Evolutionary conservation across 768 basidiomycete genomes (phyloP).

Genomic region (Kwoniella pini): DNA sequence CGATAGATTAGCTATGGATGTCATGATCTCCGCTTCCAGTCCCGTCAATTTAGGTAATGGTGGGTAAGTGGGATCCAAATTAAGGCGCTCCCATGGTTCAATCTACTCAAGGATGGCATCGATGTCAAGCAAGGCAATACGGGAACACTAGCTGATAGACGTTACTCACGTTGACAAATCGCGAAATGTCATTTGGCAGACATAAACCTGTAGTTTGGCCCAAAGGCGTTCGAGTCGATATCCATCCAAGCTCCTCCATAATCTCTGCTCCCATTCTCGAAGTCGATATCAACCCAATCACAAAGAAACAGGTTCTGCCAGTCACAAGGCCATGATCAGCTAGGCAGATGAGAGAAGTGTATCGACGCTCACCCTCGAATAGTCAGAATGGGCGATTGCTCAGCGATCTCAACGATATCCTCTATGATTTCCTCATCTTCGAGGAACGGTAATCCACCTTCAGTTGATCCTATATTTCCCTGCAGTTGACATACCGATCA

Average conservation of each 20-base stretch:
- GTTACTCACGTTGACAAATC: slow-evolving; percentile 71
- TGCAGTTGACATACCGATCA: slow-evolving; percentile 49
- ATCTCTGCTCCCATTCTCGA: slow-evolving; percentile 91
- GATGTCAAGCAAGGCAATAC: too few species aligned
- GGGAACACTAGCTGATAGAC: neutral
- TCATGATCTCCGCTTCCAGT: slow-evolving; percentile 77
- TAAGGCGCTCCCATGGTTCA: slow-evolving; percentile 35
- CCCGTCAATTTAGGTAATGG: slow-evolving; percentile 56
- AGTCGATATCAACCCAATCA: slow-evolving; percentile 86
- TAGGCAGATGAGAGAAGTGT: neutral
- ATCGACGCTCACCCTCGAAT: slow-evolving; percentile 76
- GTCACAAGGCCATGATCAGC: neutral
- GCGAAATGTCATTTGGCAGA: slow-evolving; percentile 77
- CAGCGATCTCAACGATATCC: slow-evolving; percentile 84
- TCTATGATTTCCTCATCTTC: slow-evolving; percentile 95
- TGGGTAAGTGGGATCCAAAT: slow-evolving; percentile 3
- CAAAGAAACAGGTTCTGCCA: slow-evolving; percentile 88
- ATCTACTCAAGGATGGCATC: slow-evolving; percentile 25
- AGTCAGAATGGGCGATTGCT: slow-evolving; percentile 82
- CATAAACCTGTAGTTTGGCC: slow-evolving; percentile 88
- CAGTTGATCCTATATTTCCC: slow-evolving; percentile 91
- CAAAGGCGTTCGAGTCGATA: slow-evolving; percentile 80
- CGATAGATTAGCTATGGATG: slow-evolving; percentile 86
- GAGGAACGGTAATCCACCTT: slow-evolving; percentile 87
- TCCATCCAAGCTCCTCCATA: slow-evolving; percentile 89